Base-by-base conservation (phyloP, 306 rosid genomes). In the Morella rubra region DNA sequence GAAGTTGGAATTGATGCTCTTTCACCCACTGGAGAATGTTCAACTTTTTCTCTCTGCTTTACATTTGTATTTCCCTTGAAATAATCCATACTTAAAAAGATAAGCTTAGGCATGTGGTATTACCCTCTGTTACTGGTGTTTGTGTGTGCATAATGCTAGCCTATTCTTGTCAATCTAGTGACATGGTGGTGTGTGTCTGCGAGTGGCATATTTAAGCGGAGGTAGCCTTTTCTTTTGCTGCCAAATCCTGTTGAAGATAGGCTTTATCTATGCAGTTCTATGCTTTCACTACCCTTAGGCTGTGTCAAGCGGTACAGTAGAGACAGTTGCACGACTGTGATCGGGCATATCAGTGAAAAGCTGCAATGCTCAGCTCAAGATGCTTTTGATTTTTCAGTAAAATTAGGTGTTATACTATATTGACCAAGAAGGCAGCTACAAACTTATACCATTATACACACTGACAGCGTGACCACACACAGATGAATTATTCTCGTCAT, bases 1-100 rank as follows among this genome's bases (percentile, higher is more conserved):
- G n/a, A n/a, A n/a, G 19, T 74, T 51, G 20, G 72, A 54, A 55
- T 75, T 68, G 7, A 61, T 70, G 77, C n/a, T n/a, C n/a, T n/a
- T n/a, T n/a, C n/a, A n/a, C n/a, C n/a, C n/a, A n/a, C n/a, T n/a
- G n/a, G n/a, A n/a, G n/a, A n/a, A n/a, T n/a, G n/a, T n/a, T n/a
- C n/a, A n/a, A n/a, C n/a, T n/a, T n/a, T n/a, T n/a, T n/a, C n/a
- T n/a, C n/a, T n/a, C n/a, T n/a, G n/a, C n/a, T n/a, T n/a, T n/a
- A n/a, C n/a, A n/a, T n/a, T n/a, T n/a, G n/a, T n/a, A n/a, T n/a
- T n/a, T n/a, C 8, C n/a, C n/a, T n/a, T n/a, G n/a, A n/a, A n/a
- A n/a, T n/a, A n/a, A n/a, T n/a, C n/a, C n/a, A n/a, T n/a, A n/a
- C n/a, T n/a, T n/a, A n/a, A 65, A n/a, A 15, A n/a, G 78, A 65